Evolutionary conservation across 768 basidiomycete genomes (phyloP).

Genomic region (Pisolithus sp.): DNA sequence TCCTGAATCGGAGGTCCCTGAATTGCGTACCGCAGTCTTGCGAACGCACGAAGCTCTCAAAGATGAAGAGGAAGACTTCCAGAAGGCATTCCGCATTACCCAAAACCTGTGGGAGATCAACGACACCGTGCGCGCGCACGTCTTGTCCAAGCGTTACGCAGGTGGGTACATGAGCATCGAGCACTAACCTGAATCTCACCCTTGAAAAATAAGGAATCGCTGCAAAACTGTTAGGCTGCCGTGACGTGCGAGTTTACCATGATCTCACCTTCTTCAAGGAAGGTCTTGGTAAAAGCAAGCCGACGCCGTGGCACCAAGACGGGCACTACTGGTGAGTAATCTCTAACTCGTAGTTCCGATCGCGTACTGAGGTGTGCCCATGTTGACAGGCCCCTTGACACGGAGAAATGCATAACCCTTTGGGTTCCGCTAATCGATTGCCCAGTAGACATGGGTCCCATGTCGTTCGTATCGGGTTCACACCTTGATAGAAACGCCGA

Average conservation of each 20-base stretch:
- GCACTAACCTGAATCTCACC: neutral
- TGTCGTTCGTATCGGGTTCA: constrained; percentile 6
- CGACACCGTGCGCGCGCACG: constrained; percentile 3
- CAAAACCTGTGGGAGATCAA: constrained; percentile 6
- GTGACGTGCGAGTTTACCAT: constrained; percentile 5
- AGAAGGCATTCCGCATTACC: constrained; percentile 4
- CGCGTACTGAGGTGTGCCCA: neutral
- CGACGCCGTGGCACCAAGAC: constrained; percentile 2
- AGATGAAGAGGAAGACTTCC: constrained; percentile 2
- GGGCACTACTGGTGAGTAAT: constrained; percentile 2
- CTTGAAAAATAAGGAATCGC: constrained; percentile 1
- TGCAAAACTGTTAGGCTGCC: constrained; percentile 4
- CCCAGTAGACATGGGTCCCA: constrained; percentile 4
- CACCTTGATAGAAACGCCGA: constrained; percentile 1
- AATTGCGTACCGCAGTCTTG: constrained; percentile 1
- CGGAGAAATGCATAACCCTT: constrained; percentile 5
- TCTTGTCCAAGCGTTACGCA: constrained; percentile 5
- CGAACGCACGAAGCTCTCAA: neutral
- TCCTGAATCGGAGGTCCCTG: neutral
- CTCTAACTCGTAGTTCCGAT: neutral
- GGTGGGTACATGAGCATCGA: neutral
- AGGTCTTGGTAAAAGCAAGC: constrained; percentile 1
- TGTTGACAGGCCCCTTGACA: constrained; percentile 1
- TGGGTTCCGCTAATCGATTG: constrained; percentile 5
- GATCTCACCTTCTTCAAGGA: constrained; percentile 7